Base-by-base conservation (phyloP, 1,284 basidiomycete species). In the Ceratobasidium theobromae region DNA sequence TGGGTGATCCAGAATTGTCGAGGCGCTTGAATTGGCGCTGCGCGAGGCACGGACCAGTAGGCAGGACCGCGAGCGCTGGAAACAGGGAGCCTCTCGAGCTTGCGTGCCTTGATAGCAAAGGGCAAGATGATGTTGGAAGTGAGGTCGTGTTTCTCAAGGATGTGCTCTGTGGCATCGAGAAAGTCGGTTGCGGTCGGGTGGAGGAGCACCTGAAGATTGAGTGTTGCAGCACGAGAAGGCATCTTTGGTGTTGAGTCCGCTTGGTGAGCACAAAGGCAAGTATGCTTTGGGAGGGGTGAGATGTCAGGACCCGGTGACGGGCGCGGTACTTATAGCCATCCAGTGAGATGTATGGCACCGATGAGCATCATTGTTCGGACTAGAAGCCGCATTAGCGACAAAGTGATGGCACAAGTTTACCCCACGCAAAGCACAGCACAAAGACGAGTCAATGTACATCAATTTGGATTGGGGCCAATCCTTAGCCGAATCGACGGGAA, bases 61-160 rank as follows among this genome's bases (percentile, higher is more conserved):
- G 52, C 49, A 28, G 62, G 32, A 6, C 48, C 60, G 18, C 60
- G 32, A 38, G 60, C 46, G 41, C 38, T 23, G 33, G 41, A 43
- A 45, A 52, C 41, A 21, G 48, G 48, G 51, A 49, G 21, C 33
- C 32, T 48, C 70, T 76, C 74, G 23, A 62, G 58, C n/a, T 43
- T 65, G 14, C 68, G 70, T 40, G 75, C 69, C 65, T 77, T 77
- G 33, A 75, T 71, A 1, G 82, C 79, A 43, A 79, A 76, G 0
- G 87, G 84, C 18, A 84, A 77, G 38, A 88, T 79, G 62, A 80
- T 75, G 67, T 89, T 88, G 4, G 84, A 79, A 38, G 78, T 73
- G 9, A 75, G 74, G 32, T 81, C 78, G 40, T 81, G 71, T 21
- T 71, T 69, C n/a, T 69, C 67, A 45, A 86, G 74, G 0, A 75